These are phyloP conservation scores for Rhodotorula sp. DNA, from an alignment of 1,284 basidiomycete species.

Conservation along the genomic window DNA sequence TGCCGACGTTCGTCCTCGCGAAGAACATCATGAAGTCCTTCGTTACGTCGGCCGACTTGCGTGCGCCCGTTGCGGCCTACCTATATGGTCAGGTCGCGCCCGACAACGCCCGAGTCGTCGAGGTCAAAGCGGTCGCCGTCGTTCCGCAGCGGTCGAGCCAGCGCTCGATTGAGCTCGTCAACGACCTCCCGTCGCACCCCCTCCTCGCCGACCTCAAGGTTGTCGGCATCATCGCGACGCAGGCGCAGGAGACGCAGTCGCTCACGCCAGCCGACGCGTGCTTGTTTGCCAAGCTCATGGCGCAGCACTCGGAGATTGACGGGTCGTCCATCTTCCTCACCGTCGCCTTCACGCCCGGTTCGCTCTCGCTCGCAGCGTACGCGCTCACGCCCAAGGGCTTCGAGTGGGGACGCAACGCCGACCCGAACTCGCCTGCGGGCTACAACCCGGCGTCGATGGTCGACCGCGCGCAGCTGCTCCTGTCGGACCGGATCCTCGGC, in stretches of 20 bases:
- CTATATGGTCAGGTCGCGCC: slow-evolving; percentile 89
- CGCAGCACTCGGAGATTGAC: slow-evolving; percentile 89
- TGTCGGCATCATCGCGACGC: slow-evolving; percentile 53
- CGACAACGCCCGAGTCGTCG: slow-evolving; percentile 97
- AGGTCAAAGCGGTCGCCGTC: slow-evolving; percentile 95
- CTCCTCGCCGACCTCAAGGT: slow-evolving; percentile 53
- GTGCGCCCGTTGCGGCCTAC: slow-evolving; percentile 93
- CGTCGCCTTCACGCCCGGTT: slow-evolving; percentile 95
- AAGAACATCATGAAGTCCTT: slow-evolving; percentile 97
- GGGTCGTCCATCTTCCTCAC: slow-evolving; percentile 92
- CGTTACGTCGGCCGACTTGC: slow-evolving; percentile 87
- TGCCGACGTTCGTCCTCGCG: slow-evolving; percentile 91
- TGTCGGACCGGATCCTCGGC: slow-evolving; percentile 78
- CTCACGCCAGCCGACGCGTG: slow-evolving; percentile 92
- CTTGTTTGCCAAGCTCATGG: slow-evolving; percentile 94
- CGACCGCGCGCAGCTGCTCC: slow-evolving; percentile 87
- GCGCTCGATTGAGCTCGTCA: slow-evolving; percentile 75
- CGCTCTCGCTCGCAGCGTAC: slow-evolving; percentile 91
- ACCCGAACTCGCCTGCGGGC: slow-evolving; percentile 54
- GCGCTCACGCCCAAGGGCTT: slow-evolving; percentile 80
- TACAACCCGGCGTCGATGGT: slow-evolving; percentile 95
- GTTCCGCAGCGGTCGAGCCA: slow-evolving; percentile 95
- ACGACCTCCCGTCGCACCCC: slow-evolving; percentile 55
- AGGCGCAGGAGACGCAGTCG: slow-evolving; percentile 51
- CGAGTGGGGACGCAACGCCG: slow-evolving; percentile 89